Conservation (phyloP, 352 stramenopile genomes). For the Globisporangium carolinianum region DNA sequence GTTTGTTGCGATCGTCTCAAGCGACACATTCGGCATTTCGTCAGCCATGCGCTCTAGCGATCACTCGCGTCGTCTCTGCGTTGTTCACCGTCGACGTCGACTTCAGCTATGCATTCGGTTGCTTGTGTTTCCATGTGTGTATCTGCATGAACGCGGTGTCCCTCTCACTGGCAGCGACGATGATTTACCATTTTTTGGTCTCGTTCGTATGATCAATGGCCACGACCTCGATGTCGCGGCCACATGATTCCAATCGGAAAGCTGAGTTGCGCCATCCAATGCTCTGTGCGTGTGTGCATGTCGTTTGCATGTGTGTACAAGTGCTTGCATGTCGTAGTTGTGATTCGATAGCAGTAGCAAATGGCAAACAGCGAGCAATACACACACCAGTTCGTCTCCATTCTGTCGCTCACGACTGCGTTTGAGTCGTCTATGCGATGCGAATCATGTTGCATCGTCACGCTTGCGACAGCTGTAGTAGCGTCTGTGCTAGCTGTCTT, state of each 20-base stretch:
- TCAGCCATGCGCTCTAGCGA: neutral
- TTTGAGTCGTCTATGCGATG: no score
- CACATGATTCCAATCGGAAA: slow-evolving; percentile 51
- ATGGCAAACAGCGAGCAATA: no score
- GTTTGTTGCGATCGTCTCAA: neutral
- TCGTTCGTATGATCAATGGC: slow-evolving; percentile 46
- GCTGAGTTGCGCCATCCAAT: slow-evolving; percentile 29
- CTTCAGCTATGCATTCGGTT: neutral
- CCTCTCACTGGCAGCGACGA: slow-evolving; percentile 20
- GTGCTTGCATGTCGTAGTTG: neutral
- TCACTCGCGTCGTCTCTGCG: no score
- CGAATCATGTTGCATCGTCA: no score
- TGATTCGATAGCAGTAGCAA: no score
- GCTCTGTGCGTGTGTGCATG: neutral
- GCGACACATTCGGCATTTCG: neutral
- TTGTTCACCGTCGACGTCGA: no score
- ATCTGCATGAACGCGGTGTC: neutral
- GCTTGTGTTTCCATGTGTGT: neutral
- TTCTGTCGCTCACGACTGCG: no score
- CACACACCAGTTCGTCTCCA: no score
- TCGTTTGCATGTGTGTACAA: neutral
- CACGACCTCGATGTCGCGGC: slow-evolving; percentile 10
- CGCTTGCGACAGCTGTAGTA: no score
- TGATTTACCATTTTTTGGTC: slow-evolving; percentile 65
- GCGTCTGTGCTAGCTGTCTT: no score